Evolutionary conservation across 164 flowering plant genomes (phyloP).

Genomic region (Kingdonia uniflora): DNA sequence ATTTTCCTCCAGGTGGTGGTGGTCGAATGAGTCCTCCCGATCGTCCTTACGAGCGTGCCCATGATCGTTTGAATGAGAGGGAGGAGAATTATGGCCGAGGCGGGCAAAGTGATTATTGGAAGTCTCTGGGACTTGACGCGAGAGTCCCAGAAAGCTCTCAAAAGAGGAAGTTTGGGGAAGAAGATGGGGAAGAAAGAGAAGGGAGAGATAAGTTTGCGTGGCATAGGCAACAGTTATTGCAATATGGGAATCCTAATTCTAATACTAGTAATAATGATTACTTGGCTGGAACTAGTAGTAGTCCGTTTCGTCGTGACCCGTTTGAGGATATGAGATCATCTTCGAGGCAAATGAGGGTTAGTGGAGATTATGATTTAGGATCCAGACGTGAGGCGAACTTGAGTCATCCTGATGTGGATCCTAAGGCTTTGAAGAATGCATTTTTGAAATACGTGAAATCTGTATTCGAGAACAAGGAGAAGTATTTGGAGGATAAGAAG

Average conservation of each 20-base stretch:
- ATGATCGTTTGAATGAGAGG: slow-evolving; percentile 1
- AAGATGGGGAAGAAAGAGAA: slow-evolving; percentile 31
- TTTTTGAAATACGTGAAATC: slow-evolving; percentile 48
- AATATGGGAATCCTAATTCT: slow-evolving; percentile 32
- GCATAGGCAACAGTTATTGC: slow-evolving; percentile 51
- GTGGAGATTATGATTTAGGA: slow-evolving; percentile 18
- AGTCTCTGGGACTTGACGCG: slow-evolving; percentile 35
- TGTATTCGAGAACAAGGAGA: slow-evolving; percentile 56
- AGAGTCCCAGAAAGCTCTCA: slow-evolving; percentile 14
- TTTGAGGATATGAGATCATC: slow-evolving; percentile 42
- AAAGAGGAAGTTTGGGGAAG: slow-evolving; percentile 41
- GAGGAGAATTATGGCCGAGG: slow-evolving; percentile 15
- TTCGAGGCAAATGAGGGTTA: slow-evolving; percentile 39
- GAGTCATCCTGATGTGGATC: slow-evolving; percentile 47
- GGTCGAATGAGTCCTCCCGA: slow-evolving; percentile 28
- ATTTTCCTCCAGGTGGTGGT: slow-evolving; percentile 12
- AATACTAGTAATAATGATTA: slow-evolving; percentile 19
- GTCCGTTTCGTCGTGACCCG: slow-evolving; percentile 23
- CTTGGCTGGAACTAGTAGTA: slow-evolving; percentile 26
- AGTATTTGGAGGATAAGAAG: slow-evolving; percentile 75
- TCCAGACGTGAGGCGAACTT: slow-evolving; percentile 10
- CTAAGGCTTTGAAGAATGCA: slow-evolving; percentile 42
- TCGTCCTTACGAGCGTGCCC: slow-evolving; percentile 14
- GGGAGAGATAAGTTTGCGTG: slow-evolving; percentile 40
- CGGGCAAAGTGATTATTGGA: slow-evolving; percentile 41